Base-by-base conservation (phyloP, 2,329 filamentous ascomycete genomes). In the Botrytis byssoidea region DNA sequence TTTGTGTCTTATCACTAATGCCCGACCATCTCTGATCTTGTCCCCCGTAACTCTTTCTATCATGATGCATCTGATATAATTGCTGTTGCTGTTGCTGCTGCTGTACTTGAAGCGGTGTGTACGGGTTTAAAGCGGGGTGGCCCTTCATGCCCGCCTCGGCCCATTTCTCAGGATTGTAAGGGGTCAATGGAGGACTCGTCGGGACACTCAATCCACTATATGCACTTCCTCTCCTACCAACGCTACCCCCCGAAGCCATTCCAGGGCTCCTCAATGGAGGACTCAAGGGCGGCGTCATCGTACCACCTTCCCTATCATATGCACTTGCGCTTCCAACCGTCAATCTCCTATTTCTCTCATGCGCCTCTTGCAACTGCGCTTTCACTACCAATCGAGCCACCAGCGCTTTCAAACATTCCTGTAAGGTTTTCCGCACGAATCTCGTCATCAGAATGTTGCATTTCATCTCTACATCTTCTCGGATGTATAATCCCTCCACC, bases 361-460 rank as follows among this genome's bases (percentile, higher is more conserved):
- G 18, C 32, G 64, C 71, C 42, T 73, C 71, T 57, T 70, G 42
- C 42, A 73, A 59, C 74, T 86, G 83, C 0, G 87, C 85, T 74
- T 87, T 88, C 71, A 84, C 83, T 35, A 88, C 82, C 12, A 93
- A 82, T 25, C 86, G 83, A 6, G 91, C 89, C 3, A 95, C 91
- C 4, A 97, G 86, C 4, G 87, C 85, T 18, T 85, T 86, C 78
- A 97, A 93, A 0, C 92, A 88, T 79, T 92, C 93, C 79, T 92
- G 92, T 63, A 97, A 86, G n/a, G 93, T 96, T 83, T 90, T 92
- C 85, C 93, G 94, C 74, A 97, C 92, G 79, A 97, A 97, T 8
- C 84, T 83, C 0, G 90, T 87, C 84, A 96, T 88, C 76, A 96
- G 84, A 74, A 94, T 84, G 79, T 94, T 95, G 83, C 93, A 97